Evolutionary conservation across 768 basidiomycete species (phyloP), one percentile per base, ranked within the genome.

Genomic region (Serendipita sp.): DNA sequence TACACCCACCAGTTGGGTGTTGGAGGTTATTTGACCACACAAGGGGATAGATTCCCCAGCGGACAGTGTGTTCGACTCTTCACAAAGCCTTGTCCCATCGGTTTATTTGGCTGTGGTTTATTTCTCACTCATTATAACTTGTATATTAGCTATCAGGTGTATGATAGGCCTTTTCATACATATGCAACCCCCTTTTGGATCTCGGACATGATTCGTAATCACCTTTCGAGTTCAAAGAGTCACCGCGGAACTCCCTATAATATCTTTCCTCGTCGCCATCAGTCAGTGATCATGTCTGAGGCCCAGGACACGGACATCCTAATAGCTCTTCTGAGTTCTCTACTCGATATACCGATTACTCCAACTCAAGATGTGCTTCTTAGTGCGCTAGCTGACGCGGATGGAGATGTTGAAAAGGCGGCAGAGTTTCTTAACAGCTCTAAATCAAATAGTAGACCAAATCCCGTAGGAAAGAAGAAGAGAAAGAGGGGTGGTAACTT

Each of bases 281-380:
- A 46, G 18, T 18, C 45, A 46, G 18, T 46, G 45, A 18, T 18
- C 45, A 46, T 51, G 48, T 18, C n/a, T 32, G 48, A 51, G 8
- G 48, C 18, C 48, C 8, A 45, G 18, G 85, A 88, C 73, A 90
- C 85, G 0, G 88, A 90, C 35, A 81, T 76, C 4, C 76, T 89
- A 38, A 75, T 90, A 47, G 86, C 82, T 8, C 74, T 88, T 65
- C 81, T 88, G n/a, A 74, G 77, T 15, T 88, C 86, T 70, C 74
- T 87, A 13, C 72, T 88, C 15, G 65, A 72, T 66, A 54, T 67
- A 45, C 71, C 71, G 63, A 67, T 68, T 13, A 23, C 5, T 41
- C 72, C 76, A 2, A 72, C 75, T 36, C 76, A 78, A 47, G 73
- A 74, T 23, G 68, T 71, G 4, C 77, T 89, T 0, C 75, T 90